phyloP scores from a whole-genome alignment of 2,329 filamentous ascomycete genomes.

The Setomelanomma holmii region DNA sequence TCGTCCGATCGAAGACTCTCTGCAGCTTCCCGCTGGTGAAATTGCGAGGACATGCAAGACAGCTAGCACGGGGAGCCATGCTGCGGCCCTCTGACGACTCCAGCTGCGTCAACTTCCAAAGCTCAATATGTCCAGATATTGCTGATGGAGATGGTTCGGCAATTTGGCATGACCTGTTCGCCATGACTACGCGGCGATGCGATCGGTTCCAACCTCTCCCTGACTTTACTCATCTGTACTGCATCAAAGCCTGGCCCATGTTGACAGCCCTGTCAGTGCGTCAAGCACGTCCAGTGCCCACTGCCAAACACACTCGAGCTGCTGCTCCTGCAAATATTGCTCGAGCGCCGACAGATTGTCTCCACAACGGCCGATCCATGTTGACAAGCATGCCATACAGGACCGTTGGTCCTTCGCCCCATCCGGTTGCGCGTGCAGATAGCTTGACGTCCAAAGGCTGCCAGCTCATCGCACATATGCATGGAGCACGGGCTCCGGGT shows the following conservation, averaged over 20 bases:
- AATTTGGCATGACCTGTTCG: conserved; percentile 13
- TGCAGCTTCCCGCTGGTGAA: conserved; percentile 23
- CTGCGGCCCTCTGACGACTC: background rate
- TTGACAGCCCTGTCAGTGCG: conserved; percentile 19
- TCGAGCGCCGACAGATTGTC: conserved; percentile 31
- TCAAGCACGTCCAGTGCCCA: conserved; percentile 29
- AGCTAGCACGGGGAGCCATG: background rate
- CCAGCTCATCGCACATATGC: conserved; percentile 49
- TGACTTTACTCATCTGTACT: conserved; percentile 11
- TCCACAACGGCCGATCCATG: conserved; percentile 44
- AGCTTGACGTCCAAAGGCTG: conserved; percentile 43
- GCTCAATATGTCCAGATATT: background rate
- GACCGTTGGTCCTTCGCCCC: conserved; percentile 45
- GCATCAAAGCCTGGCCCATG: conserved; percentile 33
- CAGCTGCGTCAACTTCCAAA: background rate
- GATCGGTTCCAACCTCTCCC: conserved; percentile 8
- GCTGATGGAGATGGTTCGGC: conserved; percentile 10
- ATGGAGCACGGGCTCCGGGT: conserved; percentile 42
- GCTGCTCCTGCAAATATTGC: conserved; percentile 27
- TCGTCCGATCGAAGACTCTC: conserved; percentile 24
- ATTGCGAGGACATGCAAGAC: conserved; percentile 2
- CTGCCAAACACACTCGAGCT: conserved; percentile 17
- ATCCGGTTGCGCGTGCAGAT: conserved; percentile 45
- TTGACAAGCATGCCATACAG: conserved; percentile 40
- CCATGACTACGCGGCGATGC: conserved; percentile 7